Evolutionary conservation across 129 eudicot species (phyloP), one percentile per base, ranked within the genome.

Genomic region (Tanacetum coccineum): DNA sequence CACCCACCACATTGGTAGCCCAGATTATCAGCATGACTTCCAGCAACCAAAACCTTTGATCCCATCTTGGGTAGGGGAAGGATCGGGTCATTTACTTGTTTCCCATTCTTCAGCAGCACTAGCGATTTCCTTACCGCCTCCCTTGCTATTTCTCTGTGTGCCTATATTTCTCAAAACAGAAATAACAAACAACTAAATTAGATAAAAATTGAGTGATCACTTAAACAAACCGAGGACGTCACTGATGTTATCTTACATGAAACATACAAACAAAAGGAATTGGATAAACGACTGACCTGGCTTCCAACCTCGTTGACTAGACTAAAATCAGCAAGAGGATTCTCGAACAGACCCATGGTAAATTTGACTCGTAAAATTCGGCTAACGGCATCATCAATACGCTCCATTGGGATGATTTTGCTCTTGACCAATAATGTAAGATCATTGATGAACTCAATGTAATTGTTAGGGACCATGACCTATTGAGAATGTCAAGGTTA

Each of bases 321-420:
- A 72, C 87, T 82, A 70, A 80, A 82, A 77, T 90, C 97, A 59
- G 88, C 85, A 63, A 84, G 83, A 57, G 97, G 97, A 52, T 81
- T 82, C 80, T 90, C 97, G 36, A 90, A 90, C 48, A 90, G 78
- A 14, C 97, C 97, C 87, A 83, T 55, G 28, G 79, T 82, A 73
- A 90, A 90, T 80, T 90, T 90, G 32, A 90, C 87, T 20, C 79
- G 85, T 76, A 90, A 77, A 67, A 90, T 87, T 70, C 97, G 82
- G 68, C 62, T 72, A 17, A 90, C 97, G 39, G 97, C 97, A 81
- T 90, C 97, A 79, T 90, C 88, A 60, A 90, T 90, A 49, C 97
- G 95, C 9, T 76, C 81, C 92, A 87, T 82, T 18, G 87, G 75
- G 65, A 87, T 77, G 72, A 77, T 78, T 2, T 90, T 87, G 70